Evolutionary conservation across 2,329 filamentous ascomycete species (phyloP), one percentile per base, ranked within the genome.

Genomic region (Epichloe sylvatica): DNA sequence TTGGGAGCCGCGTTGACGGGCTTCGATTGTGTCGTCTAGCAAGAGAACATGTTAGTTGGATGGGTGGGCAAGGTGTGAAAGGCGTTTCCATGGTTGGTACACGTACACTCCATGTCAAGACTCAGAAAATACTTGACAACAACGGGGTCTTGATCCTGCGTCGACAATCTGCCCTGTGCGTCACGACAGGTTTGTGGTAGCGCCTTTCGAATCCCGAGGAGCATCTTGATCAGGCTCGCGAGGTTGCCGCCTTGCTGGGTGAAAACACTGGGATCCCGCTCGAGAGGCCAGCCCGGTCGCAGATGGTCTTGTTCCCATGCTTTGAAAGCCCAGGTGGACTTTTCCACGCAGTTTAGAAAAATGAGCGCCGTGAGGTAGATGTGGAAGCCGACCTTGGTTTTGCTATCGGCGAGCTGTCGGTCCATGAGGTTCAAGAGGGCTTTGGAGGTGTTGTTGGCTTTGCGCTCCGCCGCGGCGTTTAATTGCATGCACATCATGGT

Each of bases 311-410:
- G 76, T 56, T 82, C 78, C 78, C 79, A 84, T 2, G 77, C 78
- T 54, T 81, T 81, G 65, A 83, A 83, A 1, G 77, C 75, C 80
- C 80, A 84, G 0, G 79, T 83, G 0, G 78, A 79, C 64, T 83
- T 83, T 59, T 84, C 80, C 13, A 83, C 70, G 55, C 78, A 81
- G 58, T 81, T 81, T 45, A 83, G 71, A 53, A 83, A 75, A 49
- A 83, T 75, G 49, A 83, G 62, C 3, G 77, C 73, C 3, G 78
- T 74, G 21, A 83, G 71, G 57, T 80, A 83, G 64, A 80, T 76
- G 55, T 73, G 73, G 57, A 80, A 81, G 34, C 74, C 75, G 48
- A 78, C 71, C 56, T 74, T 77, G 50, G 71, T 72, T 57, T 80
- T 78, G 62, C 76, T 77, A 57, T 81, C 77, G 52, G 81, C 74